Base-by-base conservation (phyloP, 2,329 filamentous ascomycete genomes). In the Tolypocladium capitatum region DNA sequence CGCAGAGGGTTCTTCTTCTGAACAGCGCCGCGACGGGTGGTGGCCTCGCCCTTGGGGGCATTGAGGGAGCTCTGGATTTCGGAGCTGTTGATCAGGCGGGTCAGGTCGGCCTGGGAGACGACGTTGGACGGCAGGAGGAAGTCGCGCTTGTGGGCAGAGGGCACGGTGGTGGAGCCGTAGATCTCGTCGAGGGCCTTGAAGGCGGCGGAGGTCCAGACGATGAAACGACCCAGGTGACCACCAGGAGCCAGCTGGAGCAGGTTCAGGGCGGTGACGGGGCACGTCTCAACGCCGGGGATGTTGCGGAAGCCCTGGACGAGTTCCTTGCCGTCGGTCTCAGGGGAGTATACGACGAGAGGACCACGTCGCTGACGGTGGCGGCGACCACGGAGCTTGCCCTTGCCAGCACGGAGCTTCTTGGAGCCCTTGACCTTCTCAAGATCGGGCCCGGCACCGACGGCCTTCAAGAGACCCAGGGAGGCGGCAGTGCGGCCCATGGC, bases 1-100 rank as follows among this genome's bases (percentile, higher is more conserved):
- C 78, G 80, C 61, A 98, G 89, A 65, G 92, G 92, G 82, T 98
- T 98, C 90, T 97, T 97, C 89, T 98, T 98, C 82, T 96, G 91
- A 60, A 95, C 88, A 65, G 79, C 74, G 60, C 78, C 74, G 67
- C 92, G 87, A 83, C 96, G 96, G 73, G 89, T 94, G 67, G 82
- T 74, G 66, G 88, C 81, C 61, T 84, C 81, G 62, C 92, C 92
- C 80, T 90, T 92, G 71, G 90, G 88, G 53, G 84, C 88, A 63
- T 86, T 83, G 65, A 98, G 82, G 51, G 95, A 91, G 72, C 84
- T 86, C 84, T 98, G 92, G 71, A 97, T 85, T 78, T 98, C 92
- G 65, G 87, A 89, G 66, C 85, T 91, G 88, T 98, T 98, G 85
- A 98, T 98, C 67, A 98, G 81, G 73, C 94, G 92, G 75, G 81